Conservation (phyloP, 768 basidiomycete genomes). For the Termitomyces titanicus region DNA sequence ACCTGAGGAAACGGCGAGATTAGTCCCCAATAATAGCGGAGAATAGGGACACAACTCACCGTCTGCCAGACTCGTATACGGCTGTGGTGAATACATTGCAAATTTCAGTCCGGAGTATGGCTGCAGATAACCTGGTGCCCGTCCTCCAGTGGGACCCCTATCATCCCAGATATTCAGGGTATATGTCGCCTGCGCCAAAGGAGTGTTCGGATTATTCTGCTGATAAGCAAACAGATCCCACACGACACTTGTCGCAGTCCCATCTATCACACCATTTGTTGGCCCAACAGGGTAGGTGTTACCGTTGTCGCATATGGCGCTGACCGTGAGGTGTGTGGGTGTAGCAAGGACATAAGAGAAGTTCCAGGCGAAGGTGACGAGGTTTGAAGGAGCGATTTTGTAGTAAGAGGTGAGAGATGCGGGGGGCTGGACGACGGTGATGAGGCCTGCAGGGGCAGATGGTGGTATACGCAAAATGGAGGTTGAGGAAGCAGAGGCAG, state of each 20-base stretch:
- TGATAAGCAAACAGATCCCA: slow-evolving; percentile 85
- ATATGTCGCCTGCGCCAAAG: slow-evolving; percentile 74
- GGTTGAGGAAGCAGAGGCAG: neutral
- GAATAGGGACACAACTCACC: slow-evolving; percentile 27
- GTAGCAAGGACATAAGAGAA: slow-evolving; percentile 69
- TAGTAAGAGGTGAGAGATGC: slow-evolving; percentile 80
- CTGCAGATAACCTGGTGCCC: slow-evolving; percentile 60
- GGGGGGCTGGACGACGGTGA: slow-evolving; percentile 78
- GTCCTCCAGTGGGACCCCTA: slow-evolving; percentile 59
- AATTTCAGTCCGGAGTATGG: slow-evolving; percentile 73
- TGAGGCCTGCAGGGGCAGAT: slow-evolving; percentile 56
- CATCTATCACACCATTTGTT: slow-evolving; percentile 66
- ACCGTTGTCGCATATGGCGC: slow-evolving; percentile 80
- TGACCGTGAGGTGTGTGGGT: slow-evolving; percentile 74
- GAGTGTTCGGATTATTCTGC: slow-evolving; percentile 51
- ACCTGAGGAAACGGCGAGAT: slow-evolving; percentile 27
- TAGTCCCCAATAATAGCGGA: neutral
- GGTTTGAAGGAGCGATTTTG: slow-evolving; percentile 74
- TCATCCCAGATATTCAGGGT: slow-evolving; percentile 82
- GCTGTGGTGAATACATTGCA: slow-evolving; percentile 77
- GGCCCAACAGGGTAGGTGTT: slow-evolving; percentile 89
- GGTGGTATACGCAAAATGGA: slow-evolving; percentile 35
- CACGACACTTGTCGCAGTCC: slow-evolving; percentile 63
- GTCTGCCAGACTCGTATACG: slow-evolving; percentile 63
- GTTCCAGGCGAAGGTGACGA: slow-evolving; percentile 91